These are phyloP conservation scores for Wickerhamiella sergipiensis DNA, from an alignment of 805 yeast genomes.

Conservation along the genomic window DNA sequence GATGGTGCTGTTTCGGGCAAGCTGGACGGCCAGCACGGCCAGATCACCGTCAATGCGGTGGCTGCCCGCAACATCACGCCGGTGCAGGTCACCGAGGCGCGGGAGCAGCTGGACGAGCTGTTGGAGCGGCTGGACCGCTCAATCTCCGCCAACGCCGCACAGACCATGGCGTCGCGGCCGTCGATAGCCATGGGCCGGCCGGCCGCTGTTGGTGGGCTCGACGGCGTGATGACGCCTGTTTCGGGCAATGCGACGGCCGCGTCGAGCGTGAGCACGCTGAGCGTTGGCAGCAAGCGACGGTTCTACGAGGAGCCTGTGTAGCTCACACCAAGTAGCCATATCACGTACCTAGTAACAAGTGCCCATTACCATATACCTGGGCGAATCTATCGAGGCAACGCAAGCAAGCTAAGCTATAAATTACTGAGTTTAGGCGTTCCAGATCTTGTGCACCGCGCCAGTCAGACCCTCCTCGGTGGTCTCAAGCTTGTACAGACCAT, in stretches of 20 bases:
- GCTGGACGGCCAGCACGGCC: conserved; percentile 15
- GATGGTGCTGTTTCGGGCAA: conserved; percentile 15
- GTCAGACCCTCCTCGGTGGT: conserved; percentile 69
- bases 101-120: conserved; percentile 6
- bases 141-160: not conserved
- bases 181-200: not conserved
- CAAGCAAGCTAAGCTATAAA: too few species aligned
- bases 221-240: not conserved
- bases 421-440: conserved; percentile 35
- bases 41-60: conserved; percentile 12
- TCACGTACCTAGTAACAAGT: too few species aligned
- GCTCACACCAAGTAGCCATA: too few species aligned
- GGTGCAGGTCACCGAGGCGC: conserved; percentile 9
- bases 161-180: not conserved
- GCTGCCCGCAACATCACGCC: conserved; percentile 14
- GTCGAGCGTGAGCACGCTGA: not conserved
- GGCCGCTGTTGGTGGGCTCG: not conserved
- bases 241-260: not conserved
- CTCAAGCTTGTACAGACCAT: conserved; percentile 67
- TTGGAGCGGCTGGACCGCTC: conserved; percentile 2
- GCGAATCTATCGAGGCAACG: too few species aligned
- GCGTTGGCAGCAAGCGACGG: not conserved
- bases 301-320: not conserved
- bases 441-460: conserved; percentile 46
- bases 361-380: too few species aligned